Conservation (phyloP, 768 basidiomycete genomes). For the Boletus barrowsii region DNA sequence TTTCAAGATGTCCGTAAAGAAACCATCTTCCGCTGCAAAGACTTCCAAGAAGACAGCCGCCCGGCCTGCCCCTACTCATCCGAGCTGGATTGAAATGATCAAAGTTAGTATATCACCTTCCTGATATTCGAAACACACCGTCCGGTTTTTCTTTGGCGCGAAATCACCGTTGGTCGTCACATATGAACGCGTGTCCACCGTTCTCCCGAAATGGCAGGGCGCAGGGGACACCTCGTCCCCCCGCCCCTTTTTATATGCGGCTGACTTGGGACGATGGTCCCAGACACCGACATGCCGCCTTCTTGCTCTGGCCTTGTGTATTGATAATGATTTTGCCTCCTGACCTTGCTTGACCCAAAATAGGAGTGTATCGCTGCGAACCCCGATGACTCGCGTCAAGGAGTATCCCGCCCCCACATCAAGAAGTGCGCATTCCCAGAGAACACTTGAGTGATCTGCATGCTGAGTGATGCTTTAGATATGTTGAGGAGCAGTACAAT, state of each 20-base stretch:
- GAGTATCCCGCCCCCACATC: constrained; percentile 88
- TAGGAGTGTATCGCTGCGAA: constrained; percentile 81
- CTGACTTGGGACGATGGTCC: constrained; percentile 10
- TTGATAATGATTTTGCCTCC: constrained; percentile 13
- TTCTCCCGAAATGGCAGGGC: constrained; percentile 39
- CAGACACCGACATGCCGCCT: background rate
- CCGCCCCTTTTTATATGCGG: constrained; percentile 7
- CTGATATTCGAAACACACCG: constrained; percentile 11
- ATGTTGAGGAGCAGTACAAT: constrained; percentile 78
- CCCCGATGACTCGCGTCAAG: constrained; percentile 73
- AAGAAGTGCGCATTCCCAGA: constrained; percentile 68
- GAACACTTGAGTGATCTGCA: constrained; percentile 9
- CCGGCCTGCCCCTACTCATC: constrained; percentile 36
- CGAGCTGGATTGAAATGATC: constrained; percentile 77
- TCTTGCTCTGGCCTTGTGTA: constrained; percentile 9
- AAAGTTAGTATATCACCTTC: constrained; percentile 48
- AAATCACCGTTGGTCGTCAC: constrained; percentile 1
- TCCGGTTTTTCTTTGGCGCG: constrained; percentile 9
- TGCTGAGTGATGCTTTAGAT: constrained; percentile 46
- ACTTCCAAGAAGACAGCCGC: constrained; percentile 33
- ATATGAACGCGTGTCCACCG: constrained; percentile 5
- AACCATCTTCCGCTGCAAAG: constrained; percentile 45
- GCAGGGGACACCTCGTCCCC: constrained; percentile 31
- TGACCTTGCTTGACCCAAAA: constrained; percentile 21
- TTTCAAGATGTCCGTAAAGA: constrained; percentile 39